Conservation (phyloP, 306 rosid species). For the Dalbergia oliveri region DNA sequence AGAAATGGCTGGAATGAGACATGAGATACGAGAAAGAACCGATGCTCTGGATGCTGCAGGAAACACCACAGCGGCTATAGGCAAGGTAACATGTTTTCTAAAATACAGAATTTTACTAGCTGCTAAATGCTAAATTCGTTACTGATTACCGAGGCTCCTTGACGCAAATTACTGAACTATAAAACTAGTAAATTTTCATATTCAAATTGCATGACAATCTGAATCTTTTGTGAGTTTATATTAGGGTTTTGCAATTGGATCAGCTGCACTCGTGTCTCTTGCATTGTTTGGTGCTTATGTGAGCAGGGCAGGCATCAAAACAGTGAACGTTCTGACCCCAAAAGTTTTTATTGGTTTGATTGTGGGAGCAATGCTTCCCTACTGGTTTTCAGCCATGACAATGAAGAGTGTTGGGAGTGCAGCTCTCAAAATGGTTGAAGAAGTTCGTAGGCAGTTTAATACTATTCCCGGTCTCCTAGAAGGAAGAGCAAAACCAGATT, state of each 20-base stretch:
- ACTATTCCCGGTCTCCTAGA: conserved; percentile 65
- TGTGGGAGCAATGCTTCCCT: conserved; percentile 82
- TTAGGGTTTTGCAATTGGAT: conserved; percentile 78
- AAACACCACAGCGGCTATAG: conserved; percentile 84
- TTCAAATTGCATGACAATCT: conserved; percentile 5
- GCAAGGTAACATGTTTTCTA: conserved; percentile 57
- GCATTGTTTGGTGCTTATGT: conserved; percentile 78
- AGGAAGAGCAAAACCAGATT: conserved; percentile 73
- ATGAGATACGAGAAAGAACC: conserved; percentile 68
- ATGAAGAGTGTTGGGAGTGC: conserved; percentile 83
- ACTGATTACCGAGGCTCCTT: background rate
- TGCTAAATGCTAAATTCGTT: background rate
- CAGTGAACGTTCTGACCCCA: conserved; percentile 67
- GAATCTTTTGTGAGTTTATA: background rate
- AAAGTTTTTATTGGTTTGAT: conserved; percentile 75
- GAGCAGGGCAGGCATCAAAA: conserved; percentile 68
- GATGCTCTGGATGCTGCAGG: conserved; percentile 85
- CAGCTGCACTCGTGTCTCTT: conserved; percentile 74
- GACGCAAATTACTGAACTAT: conserved; percentile 4
- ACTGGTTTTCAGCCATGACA: conserved; percentile 84
- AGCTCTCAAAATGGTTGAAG: conserved; percentile 84
- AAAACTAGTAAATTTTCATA: background rate
- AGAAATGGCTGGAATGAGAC: conserved; percentile 83
- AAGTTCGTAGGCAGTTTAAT: conserved; percentile 74
- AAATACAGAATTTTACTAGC: background rate